phyloP scores from a whole-genome alignment of 2,329 filamentous ascomycete species.

The Colletotrichum sp. region DNA sequence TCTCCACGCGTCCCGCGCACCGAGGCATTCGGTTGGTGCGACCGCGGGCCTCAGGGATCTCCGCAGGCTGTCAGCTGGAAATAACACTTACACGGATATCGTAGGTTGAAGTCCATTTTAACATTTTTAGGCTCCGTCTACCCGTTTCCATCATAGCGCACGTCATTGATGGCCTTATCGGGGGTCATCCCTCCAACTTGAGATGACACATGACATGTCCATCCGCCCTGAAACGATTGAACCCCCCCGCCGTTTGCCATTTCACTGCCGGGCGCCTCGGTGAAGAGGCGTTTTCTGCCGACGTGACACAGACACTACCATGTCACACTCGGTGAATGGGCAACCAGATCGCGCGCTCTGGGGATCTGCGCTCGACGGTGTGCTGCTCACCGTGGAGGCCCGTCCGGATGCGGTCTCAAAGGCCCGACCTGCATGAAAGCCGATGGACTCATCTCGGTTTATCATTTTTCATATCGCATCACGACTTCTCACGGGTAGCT shows the following conservation, averaged over 20 bases:
- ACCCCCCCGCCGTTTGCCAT: background rate
- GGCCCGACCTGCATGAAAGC: slow-evolving; percentile 7
- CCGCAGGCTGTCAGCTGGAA: background rate
- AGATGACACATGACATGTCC: background rate
- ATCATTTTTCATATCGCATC: slow-evolving; percentile 7
- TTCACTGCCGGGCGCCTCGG: background rate
- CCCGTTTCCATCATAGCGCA: background rate
- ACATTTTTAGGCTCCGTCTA: background rate
- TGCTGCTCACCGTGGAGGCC: background rate
- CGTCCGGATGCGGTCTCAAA: background rate
- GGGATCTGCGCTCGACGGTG: background rate
- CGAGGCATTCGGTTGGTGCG: background rate
- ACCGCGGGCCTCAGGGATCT: background rate
- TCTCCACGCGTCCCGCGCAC: background rate
- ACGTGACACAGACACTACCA: background rate
- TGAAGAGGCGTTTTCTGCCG: background rate
- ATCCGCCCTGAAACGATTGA: background rate
- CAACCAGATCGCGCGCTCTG: slow-evolving; percentile 7
- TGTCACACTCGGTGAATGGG: background rate
- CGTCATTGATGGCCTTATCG: background rate
- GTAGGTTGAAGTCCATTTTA: background rate
- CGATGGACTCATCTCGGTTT: background rate
- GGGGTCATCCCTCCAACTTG: background rate
- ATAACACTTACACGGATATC: background rate
- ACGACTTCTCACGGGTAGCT: background rate